Base-by-base conservation (phyloP, 768 basidiomycete genomes). In the Boletus subparvulus region DNA sequence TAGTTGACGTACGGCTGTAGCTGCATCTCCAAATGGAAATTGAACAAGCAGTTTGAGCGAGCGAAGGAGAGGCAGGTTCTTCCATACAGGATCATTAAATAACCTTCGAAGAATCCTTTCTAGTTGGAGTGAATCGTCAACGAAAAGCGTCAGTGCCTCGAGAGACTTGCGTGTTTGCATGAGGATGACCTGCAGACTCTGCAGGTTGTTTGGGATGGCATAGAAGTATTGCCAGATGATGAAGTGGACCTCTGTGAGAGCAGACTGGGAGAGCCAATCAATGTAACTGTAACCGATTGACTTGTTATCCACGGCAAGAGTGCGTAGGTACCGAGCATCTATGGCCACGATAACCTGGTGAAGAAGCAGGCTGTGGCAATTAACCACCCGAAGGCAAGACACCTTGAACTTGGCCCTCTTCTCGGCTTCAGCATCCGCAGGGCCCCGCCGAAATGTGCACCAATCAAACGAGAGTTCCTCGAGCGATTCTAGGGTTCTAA, bases 401-500 rank as follows among this genome's bases (percentile, higher is more conserved):
- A 61, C 54, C 48, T 50, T 56, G 44, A 65, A 14, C 33, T 41
- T 51, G 13, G n/a, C 16, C 24, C 32, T 47, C 37, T 48, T 24
- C 8, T 21, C 48, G 2, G 45, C 41, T 6, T 26, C 28, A 2
- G 28, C 42, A 12, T 58, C 53, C 7, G 51, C 45, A 13, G 53
- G 50, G 10, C 40, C 50, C 1, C 10, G 19, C n/a, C 47, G 10
- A 51, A 66, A 61, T 0, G 1, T 0, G 48, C 65, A 65, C 1
- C 0, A 0, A 0, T 36, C 0, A 19, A 71, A 71, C 16, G 45
- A 36, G 3, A 69, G 59, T 11, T 47, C 21, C 40, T 67, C 50
- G 43, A 71, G 69, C 19, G 30, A 41, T 5, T n/a, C 21, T 3
- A 67, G 40, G 3, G 44, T 8, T n/a, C 42, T 41, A 5, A 71